Percentiles rank a stretch among this genome's conserved stretches.
Evolutionary conservation across 306 rosid genomes (phyloP).

Genomic region (Betula pendula): DNA sequence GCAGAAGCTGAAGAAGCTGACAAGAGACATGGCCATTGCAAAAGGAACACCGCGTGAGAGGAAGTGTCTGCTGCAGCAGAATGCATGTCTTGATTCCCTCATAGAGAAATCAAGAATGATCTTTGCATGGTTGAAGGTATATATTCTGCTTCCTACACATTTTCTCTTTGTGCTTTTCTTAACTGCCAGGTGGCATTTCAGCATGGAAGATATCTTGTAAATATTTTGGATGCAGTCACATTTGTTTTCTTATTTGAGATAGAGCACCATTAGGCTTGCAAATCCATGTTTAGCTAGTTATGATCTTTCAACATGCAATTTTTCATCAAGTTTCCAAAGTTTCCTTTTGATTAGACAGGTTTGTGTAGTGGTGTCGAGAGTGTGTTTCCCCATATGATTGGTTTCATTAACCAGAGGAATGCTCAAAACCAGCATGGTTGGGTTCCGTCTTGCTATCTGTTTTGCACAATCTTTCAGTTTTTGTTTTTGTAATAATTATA

Average conservation of each 20-base stretch:
- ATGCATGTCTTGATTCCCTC: conserved; percentile 56
- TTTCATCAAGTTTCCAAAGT: background rate
- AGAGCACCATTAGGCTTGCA: background rate
- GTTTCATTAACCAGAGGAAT: too few relatives aligned
- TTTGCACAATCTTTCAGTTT: background rate
- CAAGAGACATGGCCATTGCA: conserved; percentile 52
- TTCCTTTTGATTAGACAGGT: background rate
- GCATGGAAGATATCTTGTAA: background rate
- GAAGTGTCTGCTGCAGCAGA: conserved; percentile 55
- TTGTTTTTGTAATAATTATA: background rate
- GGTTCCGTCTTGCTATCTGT: too few relatives aligned
- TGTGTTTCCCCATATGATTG: background rate
- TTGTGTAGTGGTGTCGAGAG: background rate
- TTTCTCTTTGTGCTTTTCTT: conserved; percentile 18
- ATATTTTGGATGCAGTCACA: background rate
- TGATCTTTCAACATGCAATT: background rate
- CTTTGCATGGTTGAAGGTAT: conserved; percentile 73
- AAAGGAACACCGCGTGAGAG: conserved; percentile 67
- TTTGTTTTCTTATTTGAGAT: background rate
- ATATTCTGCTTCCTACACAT: background rate
- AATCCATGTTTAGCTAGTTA: background rate
- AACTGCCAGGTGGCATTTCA: conserved; percentile 7
- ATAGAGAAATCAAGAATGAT: conserved; percentile 63
- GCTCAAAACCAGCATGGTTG: too few relatives aligned
- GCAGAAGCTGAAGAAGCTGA: conserved; percentile 72